These are phyloP conservation scores for Aspergillus incahuasiensis DNA, from an alignment of 495 filamentous ascomycete genomes.

Conservation along the genomic window DNA sequence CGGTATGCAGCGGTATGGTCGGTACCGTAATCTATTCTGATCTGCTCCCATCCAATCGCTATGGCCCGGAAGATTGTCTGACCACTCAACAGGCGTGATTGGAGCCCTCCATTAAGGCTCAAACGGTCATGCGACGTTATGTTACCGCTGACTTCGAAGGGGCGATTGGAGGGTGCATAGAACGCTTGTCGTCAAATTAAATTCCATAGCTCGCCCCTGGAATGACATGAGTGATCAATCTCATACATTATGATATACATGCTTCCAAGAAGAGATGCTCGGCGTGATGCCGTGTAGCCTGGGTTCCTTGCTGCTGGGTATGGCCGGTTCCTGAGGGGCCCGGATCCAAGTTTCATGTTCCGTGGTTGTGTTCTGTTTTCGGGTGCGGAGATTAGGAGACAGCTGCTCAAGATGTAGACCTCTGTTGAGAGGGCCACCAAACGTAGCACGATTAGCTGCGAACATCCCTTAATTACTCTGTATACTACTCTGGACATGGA, in stretches of 20 bases:
- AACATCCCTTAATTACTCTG: neutral
- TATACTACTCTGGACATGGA: neutral
- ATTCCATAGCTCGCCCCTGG: neutral
- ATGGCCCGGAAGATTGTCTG: neutral
- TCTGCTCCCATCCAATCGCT: neutral
- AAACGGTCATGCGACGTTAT: constrained; percentile 11
- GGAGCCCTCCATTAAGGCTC: neutral
- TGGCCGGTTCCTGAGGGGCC: neutral
- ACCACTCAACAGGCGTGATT: neutral
- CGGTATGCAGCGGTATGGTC: neutral
- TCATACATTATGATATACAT: neutral
- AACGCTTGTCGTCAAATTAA: neutral
- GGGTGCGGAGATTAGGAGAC: neutral
- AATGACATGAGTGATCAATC: neutral
- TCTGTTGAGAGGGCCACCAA: neutral
- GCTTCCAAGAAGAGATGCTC: neutral
- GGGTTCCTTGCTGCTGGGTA: neutral
- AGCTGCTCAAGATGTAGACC: neutral
- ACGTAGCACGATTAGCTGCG: neutral
- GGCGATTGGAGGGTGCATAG: neutral
- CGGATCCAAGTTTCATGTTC: neutral
- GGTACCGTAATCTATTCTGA: constrained; percentile 1
- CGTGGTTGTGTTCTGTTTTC: neutral
- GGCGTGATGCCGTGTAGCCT: neutral
- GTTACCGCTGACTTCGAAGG: neutral